phyloP scores from a whole-genome alignment of 495 filamentous ascomycete genomes.

The Penicillium turbatum region DNA sequence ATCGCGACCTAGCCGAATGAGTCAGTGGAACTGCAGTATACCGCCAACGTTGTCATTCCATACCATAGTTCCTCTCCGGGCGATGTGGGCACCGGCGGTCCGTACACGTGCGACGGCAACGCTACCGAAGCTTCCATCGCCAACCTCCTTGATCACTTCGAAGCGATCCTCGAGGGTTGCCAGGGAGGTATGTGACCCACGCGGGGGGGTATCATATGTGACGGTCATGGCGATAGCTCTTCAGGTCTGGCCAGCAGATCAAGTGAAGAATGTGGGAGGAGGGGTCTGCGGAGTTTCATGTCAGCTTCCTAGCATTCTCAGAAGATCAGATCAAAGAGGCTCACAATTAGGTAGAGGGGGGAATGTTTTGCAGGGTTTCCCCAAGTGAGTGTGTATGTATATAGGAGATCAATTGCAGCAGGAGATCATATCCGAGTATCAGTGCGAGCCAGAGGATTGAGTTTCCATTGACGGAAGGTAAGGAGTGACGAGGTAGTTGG shows the following conservation, averaged over 20 bases:
- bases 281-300: slow-evolving; percentile 10
- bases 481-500: slow-evolving; percentile 32
- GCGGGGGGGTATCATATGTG: slow-evolving; percentile 58
- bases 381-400: slow-evolving; percentile 7
- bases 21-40: slow-evolving; percentile 4
- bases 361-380: slow-evolving; percentile 4
- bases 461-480: slow-evolving; percentile 18
- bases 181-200: slow-evolving; percentile 49
- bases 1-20: slow-evolving; percentile 76
- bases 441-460: slow-evolving; percentile 2
- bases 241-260: slow-evolving; percentile 46
- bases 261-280: slow-evolving; percentile 15
- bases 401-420: slow-evolving; percentile 20
- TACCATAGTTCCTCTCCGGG: slow-evolving; percentile 90
- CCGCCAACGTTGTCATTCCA: slow-evolving; percentile 8
- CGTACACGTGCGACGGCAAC: slow-evolving; percentile 89
- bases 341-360: slow-evolving; percentile 22
- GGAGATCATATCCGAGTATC: slow-evolving; percentile 20
- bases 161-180: slow-evolving; percentile 77
- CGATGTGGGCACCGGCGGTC: slow-evolving; percentile 80
- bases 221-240: slow-evolving; percentile 59
- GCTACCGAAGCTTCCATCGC: slow-evolving; percentile 97
- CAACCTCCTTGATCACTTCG: slow-evolving; percentile 95
- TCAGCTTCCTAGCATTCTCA: slow-evolving; percentile 13
- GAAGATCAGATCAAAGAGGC: slow-evolving; percentile 8